Conservation (phyloP, 768 basidiomycete species). For the Tricholoma matsutake region DNA sequence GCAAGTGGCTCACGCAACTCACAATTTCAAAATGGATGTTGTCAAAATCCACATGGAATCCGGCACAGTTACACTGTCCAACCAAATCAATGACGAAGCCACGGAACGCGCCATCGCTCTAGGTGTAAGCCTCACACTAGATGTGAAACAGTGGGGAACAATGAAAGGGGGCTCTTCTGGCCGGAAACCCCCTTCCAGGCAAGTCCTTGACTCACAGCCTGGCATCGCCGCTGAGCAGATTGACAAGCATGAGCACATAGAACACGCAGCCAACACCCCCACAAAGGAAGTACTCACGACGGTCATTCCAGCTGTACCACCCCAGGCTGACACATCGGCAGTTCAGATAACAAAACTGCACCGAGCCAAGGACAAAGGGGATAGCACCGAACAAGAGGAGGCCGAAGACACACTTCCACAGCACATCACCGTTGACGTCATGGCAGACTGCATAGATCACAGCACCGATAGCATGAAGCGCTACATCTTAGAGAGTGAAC, state of each 20-base stretch:
- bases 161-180: background rate
- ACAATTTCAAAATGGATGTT: background rate
- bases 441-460: background rate
- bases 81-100: background rate
- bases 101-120: background rate
- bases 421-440: background rate
- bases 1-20: background rate
- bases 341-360: background rate
- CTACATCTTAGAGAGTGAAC: background rate
- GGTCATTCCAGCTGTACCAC: too few relatives aligned
- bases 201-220: too few relatives aligned
- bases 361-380: background rate
- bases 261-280: background rate
- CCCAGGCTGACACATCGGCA: background rate
- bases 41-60: background rate
- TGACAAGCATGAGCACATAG: constrained; percentile 18
- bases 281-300: background rate
- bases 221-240: constrained; percentile 20
- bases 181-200: background rate
- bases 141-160: too few relatives aligned
- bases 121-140: too few relatives aligned
- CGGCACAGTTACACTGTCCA: background rate
- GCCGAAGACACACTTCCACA: background rate
- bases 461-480: background rate
- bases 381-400: background rate